Evolutionary conservation across 202 grass and related monocot genomes (phyloP).

Genomic region (Sporobolus alterniflorus): DNA sequence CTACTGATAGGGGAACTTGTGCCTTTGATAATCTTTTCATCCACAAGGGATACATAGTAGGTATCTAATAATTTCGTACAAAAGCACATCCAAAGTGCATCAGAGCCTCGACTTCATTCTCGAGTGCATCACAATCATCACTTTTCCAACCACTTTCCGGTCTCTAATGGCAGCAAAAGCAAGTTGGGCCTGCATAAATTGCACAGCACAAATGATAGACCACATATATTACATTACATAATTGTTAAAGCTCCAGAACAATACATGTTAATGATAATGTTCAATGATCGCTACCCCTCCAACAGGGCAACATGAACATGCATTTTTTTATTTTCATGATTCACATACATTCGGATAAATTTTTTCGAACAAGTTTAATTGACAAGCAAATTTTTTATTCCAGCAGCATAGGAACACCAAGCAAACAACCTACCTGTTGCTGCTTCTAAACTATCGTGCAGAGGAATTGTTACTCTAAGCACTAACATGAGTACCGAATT

Average conservation of each 20-base stretch:
- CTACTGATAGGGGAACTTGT: not conserved
- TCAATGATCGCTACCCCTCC: not conserved
- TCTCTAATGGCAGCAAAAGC: constrained; percentile 87
- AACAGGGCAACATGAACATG: not conserved
- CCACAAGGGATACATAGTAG: not conserved
- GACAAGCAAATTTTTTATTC: not conserved
- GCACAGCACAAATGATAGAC: not conserved
- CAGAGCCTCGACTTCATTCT: constrained; percentile 74
- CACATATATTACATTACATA: no score
- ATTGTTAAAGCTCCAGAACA: not conserved
- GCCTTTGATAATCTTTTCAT: not conserved
- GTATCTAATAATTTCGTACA: not conserved
- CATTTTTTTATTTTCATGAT: constrained; percentile 14
- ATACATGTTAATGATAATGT: not conserved
- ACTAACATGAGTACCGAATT: not conserved
- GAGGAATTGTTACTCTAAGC: not conserved
- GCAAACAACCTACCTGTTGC: not conserved
- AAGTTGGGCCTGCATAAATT: constrained; percentile 70
- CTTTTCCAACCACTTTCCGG: constrained; percentile 80
- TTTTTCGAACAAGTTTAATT: not conserved
- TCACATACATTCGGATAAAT: not conserved
- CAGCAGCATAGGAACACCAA: not conserved
- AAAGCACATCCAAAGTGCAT: not conserved
- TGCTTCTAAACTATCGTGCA: not conserved
- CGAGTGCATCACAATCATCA: constrained; percentile 67